phyloP scores from a whole-genome alignment of 495 filamentous ascomycete genomes.

The Xylaria castorea region DNA sequence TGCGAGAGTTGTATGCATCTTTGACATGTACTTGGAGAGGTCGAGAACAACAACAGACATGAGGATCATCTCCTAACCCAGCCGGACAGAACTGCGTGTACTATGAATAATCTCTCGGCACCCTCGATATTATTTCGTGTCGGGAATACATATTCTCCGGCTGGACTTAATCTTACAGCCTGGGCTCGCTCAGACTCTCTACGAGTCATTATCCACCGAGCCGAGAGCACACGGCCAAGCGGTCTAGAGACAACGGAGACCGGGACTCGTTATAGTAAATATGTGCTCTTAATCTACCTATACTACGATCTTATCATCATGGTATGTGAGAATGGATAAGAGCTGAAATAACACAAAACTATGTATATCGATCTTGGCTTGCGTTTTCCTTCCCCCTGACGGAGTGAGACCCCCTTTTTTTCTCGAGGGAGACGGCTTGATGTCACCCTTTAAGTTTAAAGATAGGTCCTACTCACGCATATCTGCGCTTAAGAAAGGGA shows the following conservation, averaged over 20 bases:
- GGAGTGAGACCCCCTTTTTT: background rate
- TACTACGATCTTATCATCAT: background rate
- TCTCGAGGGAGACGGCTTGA: background rate
- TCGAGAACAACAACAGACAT: background rate
- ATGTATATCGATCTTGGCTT: slow-evolving; percentile 19
- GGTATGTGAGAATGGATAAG: background rate
- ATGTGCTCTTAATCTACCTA: background rate
- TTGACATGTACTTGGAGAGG: slow-evolving; percentile 7
- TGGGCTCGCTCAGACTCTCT: slow-evolving; percentile 19
- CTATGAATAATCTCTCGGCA: background rate
- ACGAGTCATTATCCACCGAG: background rate
- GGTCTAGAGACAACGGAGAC: background rate
- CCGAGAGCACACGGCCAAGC: background rate
- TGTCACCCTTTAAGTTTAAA: background rate
- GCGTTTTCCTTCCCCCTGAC: background rate
- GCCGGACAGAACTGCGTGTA: background rate
- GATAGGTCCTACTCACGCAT: background rate
- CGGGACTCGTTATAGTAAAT: background rate
- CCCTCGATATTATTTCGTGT: background rate
- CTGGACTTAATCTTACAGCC: slow-evolving; percentile 1
- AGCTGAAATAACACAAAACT: slow-evolving; percentile 10
- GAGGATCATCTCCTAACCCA: slow-evolving; percentile 17
- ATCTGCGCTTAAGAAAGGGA: background rate
- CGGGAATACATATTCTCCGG: slow-evolving; percentile 4
- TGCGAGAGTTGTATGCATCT: background rate